Evolutionary conservation across 2,329 filamentous ascomycete species (phyloP), one percentile per base, ranked within the genome.

Genomic region (Aureobasidium sp.): DNA sequence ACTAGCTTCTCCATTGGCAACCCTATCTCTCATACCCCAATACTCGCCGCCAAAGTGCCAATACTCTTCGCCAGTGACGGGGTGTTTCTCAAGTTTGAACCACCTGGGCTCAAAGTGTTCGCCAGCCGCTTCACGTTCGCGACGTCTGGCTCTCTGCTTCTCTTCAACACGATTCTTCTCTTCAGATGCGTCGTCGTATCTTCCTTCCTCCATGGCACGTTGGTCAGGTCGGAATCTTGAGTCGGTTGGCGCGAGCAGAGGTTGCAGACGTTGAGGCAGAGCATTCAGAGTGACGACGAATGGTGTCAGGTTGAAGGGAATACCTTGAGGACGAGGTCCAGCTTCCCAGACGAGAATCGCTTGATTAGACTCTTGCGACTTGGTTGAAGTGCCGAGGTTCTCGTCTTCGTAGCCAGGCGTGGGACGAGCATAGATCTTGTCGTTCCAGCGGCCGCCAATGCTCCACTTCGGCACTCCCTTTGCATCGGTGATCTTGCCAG

Each of bases 131-230:
- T 99, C 93, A 27, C 92, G 81, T 63, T 82, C 78, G 61, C 89
- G 79, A 65, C 94, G 79, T 63, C 87, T 87, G 10, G 87, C 86
- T 64, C 94, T 82, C 79, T 99, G 94, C 66, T 87, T 92, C 78
- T 97, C 89, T 75, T 99, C 94, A 0, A 99, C 84, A 1, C 94
- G 83, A 71, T 93, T 94, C 84, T 99, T 99, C 79, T 99, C 94
- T 5, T 84, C 84, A 0, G 93, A 94, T 1, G 94, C 94, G 64
- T 94, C 82, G 70, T 97, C 93, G 71, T 99, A 99, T 75, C 92
- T 85, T n/a, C 93, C 94, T 65, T 97, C 92, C 74, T 99, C 94
- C 94, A 99, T 99, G 1, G 94, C 94, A 12, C 94, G 84, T 78
- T 99, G 94, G 74, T 99, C 94, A 0, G 94, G 93, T 34, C 94